Evolutionary conservation across 352 stramenopile genomes (phyloP).

Genomic region (Phytophthora citricola): DNA sequence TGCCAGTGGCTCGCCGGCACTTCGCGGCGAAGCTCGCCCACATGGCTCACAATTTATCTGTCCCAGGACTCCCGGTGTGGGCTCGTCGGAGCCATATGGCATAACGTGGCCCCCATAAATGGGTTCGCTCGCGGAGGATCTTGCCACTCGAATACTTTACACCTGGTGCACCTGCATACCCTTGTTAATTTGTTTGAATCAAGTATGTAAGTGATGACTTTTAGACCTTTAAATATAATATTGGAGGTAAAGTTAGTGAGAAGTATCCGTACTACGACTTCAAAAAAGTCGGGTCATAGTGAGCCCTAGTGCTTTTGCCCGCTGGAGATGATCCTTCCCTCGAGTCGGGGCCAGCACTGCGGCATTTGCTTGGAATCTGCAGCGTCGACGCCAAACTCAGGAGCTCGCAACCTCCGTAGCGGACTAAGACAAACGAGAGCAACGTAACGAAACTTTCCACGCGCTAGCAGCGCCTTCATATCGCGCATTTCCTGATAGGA

Average conservation of each 20-base stretch:
- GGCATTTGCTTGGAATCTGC: constrained; percentile 39
- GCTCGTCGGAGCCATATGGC: constrained; percentile 31
- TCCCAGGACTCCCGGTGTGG: constrained; percentile 1
- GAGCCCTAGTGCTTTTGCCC: neutral
- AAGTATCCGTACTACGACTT: constrained; percentile 16
- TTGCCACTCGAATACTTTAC: constrained; percentile 3
- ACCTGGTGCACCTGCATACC: neutral
- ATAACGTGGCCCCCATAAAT: constrained; percentile 29
- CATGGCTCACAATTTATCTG: constrained; percentile 14
- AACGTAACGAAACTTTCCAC: constrained; percentile 25
- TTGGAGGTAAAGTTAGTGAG: constrained; percentile 8
- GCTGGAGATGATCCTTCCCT: constrained; percentile 31
- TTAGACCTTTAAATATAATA: too few relatives aligned
- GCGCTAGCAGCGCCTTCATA: neutral
- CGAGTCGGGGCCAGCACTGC: constrained; percentile 2
- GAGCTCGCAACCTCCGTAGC: neutral
- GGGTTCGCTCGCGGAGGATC: constrained; percentile 11
- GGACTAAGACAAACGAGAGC: constrained; percentile 24
- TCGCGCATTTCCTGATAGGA: constrained; percentile 23
- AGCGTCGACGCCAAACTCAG: constrained; percentile 17
- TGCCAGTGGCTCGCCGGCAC: neutral
- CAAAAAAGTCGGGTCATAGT: constrained; percentile 11
- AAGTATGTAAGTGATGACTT: too few relatives aligned
- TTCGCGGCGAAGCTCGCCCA: neutral
- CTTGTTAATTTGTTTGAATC: neutral